Base-by-base conservation (phyloP, 2,329 filamentous ascomycete species). In the Cordyceps javanica region DNA sequence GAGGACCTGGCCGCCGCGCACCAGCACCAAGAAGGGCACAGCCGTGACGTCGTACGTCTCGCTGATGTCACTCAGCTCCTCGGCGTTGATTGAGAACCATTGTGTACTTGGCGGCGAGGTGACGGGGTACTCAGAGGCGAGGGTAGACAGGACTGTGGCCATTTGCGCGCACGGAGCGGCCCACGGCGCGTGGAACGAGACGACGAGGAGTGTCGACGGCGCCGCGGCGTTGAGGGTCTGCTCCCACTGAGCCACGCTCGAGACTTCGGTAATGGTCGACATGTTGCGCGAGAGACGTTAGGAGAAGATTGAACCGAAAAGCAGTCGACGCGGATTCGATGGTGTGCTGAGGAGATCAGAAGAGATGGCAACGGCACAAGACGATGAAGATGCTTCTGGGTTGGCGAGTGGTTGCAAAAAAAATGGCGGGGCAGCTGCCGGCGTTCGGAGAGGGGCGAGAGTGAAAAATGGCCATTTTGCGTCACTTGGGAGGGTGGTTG, bases 151-250 rank as follows among this genome's bases (percentile, higher is more conserved):
- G 65, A 97, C 89, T 52, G 86, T 89, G 64, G 83, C 85, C 92
- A 97, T 97, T 75, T 97, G 91, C 62, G 89, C 86, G 79, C 94
- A 97, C 46, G 94, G 94, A 60, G 91, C 91, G 30, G 94, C 94
- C 94, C 94, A 99, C 63, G 92, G 89, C 21, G 94, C 91, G 72
- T 97, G 89, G 80, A 99, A 99, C 71, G 92, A 97, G 69, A 96
- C 84, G 68, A 97, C 81, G 62, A 93, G 80, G 60, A 97, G 83
- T 16, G 89, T 84, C 16, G 86, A 82, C 2, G 87, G 69, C 11
- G 89, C 82, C 14, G 92, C 79, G 42, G 83, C 79, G 61, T 80
- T 77, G 61, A 90, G 77, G 68, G 88, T 81, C 63, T 83, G 75
- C 63, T 86, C 78, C 85, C 94, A 97, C 66, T 86, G 85, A 64